A percentile compares a stretch with the other conserved stretches of the same genome.
Evolutionary conservation across 805 yeast species (phyloP).

Genomic region (Saturnispora diversa): DNA sequence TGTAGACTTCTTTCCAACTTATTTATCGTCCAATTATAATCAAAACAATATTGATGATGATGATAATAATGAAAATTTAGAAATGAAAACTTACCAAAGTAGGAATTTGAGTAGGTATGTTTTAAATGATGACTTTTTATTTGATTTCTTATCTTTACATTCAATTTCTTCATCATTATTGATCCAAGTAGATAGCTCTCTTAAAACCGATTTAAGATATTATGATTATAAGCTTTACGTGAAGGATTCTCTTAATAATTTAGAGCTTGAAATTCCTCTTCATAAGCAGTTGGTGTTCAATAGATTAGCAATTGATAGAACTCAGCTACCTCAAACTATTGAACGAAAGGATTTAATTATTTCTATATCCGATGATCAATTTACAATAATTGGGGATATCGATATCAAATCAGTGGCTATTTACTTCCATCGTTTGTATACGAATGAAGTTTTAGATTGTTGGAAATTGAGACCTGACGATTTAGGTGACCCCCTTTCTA

Average conservation of each 20-base stretch:
- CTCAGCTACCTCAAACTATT: neutral
- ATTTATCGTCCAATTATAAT: neutral
- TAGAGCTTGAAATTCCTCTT: slow-evolving; percentile 10
- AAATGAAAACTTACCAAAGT: neutral
- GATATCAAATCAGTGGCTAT: slow-evolving; percentile 30
- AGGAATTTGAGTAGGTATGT: neutral
- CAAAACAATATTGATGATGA: neutral
- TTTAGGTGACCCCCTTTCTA: neutral
- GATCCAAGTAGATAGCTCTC: neutral
- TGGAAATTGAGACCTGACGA: slow-evolving; percentile 33
- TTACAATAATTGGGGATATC: slow-evolving; percentile 20
- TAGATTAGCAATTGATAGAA: slow-evolving; percentile 6
- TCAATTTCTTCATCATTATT: neutral
- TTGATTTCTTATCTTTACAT: slow-evolving; percentile 4
- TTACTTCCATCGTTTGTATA: slow-evolving; percentile 42
- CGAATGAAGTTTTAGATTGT: slow-evolving; percentile 36
- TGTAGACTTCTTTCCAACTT: neutral
- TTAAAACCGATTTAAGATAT: slow-evolving; percentile 4
- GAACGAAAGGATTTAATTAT: slow-evolving; percentile 17
- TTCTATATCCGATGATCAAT: slow-evolving; percentile 1
- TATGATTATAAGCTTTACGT: slow-evolving; percentile 13
- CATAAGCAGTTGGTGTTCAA: slow-evolving; percentile 12
- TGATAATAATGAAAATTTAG: neutral
- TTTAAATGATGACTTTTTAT: slow-evolving; percentile 3
- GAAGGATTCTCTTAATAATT: neutral